These are phyloP conservation scores for Cladosporium velox DNA, from an alignment of 2,329 filamentous ascomycete species.

Conservation along the genomic window DNA sequence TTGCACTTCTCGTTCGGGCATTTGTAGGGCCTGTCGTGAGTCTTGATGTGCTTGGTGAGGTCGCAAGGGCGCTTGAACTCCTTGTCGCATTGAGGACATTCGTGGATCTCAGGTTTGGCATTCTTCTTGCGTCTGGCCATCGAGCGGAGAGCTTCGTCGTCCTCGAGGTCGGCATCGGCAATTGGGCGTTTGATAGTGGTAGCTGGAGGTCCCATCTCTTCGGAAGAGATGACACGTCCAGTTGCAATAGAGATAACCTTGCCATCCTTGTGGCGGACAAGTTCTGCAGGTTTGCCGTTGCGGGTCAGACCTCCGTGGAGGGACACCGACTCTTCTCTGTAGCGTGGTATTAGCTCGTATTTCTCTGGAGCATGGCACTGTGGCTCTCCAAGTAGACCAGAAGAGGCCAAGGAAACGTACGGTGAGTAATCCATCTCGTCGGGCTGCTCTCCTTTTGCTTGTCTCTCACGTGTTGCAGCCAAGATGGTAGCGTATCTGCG, in stretches of 20 bases:
- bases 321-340: slow-evolving; percentile 70
- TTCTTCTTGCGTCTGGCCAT: slow-evolving; percentile 98
- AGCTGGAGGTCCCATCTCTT: slow-evolving; percentile 57
- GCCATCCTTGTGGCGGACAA: slow-evolving; percentile 79
- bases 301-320: slow-evolving; percentile 79
- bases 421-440: slow-evolving; percentile 55
- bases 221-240: slow-evolving; percentile 50
- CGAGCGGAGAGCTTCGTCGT: slow-evolving; percentile 81
- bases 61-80: slow-evolving; percentile 97
- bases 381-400: not conserved
- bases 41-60: slow-evolving; percentile 97
- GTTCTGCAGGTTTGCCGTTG: slow-evolving; percentile 79
- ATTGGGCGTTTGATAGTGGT: slow-evolving; percentile 53
- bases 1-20: slow-evolving; percentile 82
- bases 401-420: slow-evolving; percentile 39
- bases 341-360: slow-evolving; percentile 13
- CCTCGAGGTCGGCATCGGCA: slow-evolving; percentile 63
- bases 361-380: not conserved
- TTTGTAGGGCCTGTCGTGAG: slow-evolving; percentile 94
- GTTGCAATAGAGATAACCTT: slow-evolving; percentile 73
- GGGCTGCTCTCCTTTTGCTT: slow-evolving; percentile 56
- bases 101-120: slow-evolving; percentile 51
- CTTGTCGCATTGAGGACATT: slow-evolving; percentile 78
- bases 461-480: slow-evolving; percentile 69
- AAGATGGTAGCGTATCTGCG: slow-evolving; percentile 85